Base-by-base conservation (phyloP, 2,329 filamentous ascomycete species). In the Ceratocystiopsis sp. region DNA sequence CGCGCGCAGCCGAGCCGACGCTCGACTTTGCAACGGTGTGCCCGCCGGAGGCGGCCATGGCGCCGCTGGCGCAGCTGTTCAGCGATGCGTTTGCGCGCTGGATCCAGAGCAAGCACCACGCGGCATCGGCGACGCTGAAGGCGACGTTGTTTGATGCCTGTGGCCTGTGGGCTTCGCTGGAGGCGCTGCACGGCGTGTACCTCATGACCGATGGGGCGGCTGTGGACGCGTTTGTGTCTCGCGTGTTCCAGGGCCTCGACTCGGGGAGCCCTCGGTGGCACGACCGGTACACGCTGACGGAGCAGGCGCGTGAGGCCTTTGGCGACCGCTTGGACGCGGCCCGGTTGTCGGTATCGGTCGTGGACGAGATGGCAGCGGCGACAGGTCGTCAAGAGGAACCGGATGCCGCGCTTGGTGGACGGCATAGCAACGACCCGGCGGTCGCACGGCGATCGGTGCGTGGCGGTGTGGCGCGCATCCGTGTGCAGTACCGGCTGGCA, bases 231-330 rank as follows among this genome's bases (percentile, higher is more conserved):
- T 79, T 94, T 51, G 73, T 80, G 13, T 67, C 69, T 21, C 71
- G 71, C 13, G 58, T 95, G 1, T 94, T 94, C 54, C 73, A 78
- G 44, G 77, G 80, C 40, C 70, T 95, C 38, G 82, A 91, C 50
- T 65, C 62, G 2, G 53, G 69, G 15, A 67, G 63, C 55, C 59
- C 54, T 7, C 63, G 62, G 34, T 95, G 86, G 87, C 78, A 80
- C 48, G 85, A 95, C 56, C 74, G 78, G 17, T 93, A 89, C 54
- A 69, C 81, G 1, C 64, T 95, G 25, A 91, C 82, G 0, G 84
- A 87, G 50, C 61, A 85, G 2, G 78, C 80, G 1, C 81, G 85
- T 45, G 78, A 78, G 44, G 76, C 81, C 0, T 86, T 85, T 55
- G 67, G 73, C 1, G 51, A 60, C 0, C 61, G 63, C 2, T 59